These are phyloP conservation scores for Conoideocrella luteorostrata DNA, from an alignment of 2,329 filamentous ascomycete species.

Conservation along the genomic window DNA sequence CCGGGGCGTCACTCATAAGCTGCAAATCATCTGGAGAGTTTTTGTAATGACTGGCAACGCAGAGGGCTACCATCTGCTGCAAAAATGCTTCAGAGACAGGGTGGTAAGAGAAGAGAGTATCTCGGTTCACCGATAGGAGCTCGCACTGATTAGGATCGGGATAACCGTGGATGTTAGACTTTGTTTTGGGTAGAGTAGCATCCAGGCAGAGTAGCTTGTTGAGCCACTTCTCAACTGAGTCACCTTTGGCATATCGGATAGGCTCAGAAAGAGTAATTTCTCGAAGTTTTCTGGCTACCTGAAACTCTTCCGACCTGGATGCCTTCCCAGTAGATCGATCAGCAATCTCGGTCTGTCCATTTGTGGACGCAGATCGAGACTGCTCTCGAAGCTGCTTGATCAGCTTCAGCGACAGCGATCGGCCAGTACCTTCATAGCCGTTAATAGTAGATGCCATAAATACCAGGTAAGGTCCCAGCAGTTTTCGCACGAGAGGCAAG, in stretches of 20 bases:
- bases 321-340: slow-evolving; percentile 74
- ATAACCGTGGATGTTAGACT: slow-evolving; percentile 66
- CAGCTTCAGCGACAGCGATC: slow-evolving; percentile 89
- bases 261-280: slow-evolving; percentile 92
- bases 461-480: slow-evolving; percentile 94
- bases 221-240: slow-evolving; percentile 91
- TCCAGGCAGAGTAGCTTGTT: slow-evolving; percentile 92
- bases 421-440: slow-evolving; percentile 93
- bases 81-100: slow-evolving; percentile 94
- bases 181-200: slow-evolving; percentile 76
- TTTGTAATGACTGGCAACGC: slow-evolving; percentile 96
- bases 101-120: slow-evolving; percentile 97
- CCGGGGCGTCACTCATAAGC: slow-evolving; percentile 94
- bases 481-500: slow-evolving; percentile 80
- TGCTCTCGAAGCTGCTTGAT: slow-evolving; percentile 97
- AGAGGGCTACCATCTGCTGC: slow-evolving; percentile 96
- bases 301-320: slow-evolving; percentile 55
- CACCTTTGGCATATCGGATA: slow-evolving; percentile 87
- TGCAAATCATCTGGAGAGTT: slow-evolving; percentile 98
- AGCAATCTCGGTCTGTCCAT: slow-evolving; percentile 58
- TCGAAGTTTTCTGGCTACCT: slow-evolving; percentile 70
- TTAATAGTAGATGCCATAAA: slow-evolving; percentile 99
- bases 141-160: slow-evolving; percentile 90
- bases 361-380: slow-evolving; percentile 57
- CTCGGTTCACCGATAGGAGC: slow-evolving; percentile 87